Evolutionary conservation across 805 yeast species (phyloP).

Genomic region (Yamadazyma kitorensis): DNA sequence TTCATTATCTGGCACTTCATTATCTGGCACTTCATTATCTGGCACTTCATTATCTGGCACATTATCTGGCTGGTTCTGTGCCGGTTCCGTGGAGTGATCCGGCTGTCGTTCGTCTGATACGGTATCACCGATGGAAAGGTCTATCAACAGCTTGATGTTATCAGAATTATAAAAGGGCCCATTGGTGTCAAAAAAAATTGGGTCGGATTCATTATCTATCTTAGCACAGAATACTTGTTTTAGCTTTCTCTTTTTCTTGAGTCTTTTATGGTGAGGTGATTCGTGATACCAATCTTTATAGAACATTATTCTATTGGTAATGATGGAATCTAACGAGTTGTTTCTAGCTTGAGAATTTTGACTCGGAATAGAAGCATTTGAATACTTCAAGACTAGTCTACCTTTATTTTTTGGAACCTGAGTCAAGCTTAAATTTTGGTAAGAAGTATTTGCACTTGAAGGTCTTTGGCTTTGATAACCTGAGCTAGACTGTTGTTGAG

Average conservation of each 20-base stretch:
- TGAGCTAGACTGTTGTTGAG: not conserved
- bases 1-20: too few relatives aligned
- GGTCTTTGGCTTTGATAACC: not conserved
- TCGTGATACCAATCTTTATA: constrained; percentile 36
- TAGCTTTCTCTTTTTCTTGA: constrained; percentile 1
- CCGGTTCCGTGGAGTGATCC: too few relatives aligned
- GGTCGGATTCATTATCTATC: not conserved
- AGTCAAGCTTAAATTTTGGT: not conserved
- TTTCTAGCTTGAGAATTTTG: not conserved
- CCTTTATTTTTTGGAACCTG: constrained; percentile 4
- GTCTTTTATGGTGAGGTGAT: constrained; percentile 5
- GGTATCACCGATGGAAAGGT: too few relatives aligned
- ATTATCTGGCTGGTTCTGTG: too few relatives aligned
- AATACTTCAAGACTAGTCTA: constrained; percentile 7
- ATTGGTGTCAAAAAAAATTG: constrained; percentile 5
- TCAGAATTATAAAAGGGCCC: too few relatives aligned
- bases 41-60: too few relatives aligned
- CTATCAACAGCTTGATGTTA: too few relatives aligned
- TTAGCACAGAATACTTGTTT: constrained; percentile 5
- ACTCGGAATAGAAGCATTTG: constrained; percentile 4
- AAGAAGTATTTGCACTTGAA: not conserved
- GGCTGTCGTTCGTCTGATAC: too few relatives aligned
- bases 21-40: too few relatives aligned
- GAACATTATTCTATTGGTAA: constrained; percentile 26
- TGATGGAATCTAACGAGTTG: constrained; percentile 15